Base-by-base conservation (phyloP, 805 yeast species). In the Ogataea saltuana region DNA sequence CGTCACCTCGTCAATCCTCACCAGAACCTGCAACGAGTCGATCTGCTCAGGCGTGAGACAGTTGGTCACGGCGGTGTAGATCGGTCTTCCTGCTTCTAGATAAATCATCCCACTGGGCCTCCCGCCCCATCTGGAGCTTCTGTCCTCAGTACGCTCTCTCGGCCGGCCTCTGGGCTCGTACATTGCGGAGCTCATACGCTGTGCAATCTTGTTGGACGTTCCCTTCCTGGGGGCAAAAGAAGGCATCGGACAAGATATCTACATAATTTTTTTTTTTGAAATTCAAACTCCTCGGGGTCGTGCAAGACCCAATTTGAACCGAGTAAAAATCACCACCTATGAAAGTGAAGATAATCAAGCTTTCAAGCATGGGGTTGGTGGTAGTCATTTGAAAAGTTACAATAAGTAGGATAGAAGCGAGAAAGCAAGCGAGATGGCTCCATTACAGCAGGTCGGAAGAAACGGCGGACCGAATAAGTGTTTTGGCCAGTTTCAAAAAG, bases 1-100 rank as follows among this genome's bases (percentile, higher is more conserved):
- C 1, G 89, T 75, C 43, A 91, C 81, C 59, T 91, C 98, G 46
- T 86, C 88, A 28, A 91, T 81, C 39, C 98, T 70, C 49, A 81
- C 78, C 51, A 78, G 70, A 22, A 80, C 72, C 59, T 81, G 80
- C 72, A 88, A 80, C 0, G 86, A 80, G 30, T 83, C 87, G 12
- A 83, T 67, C 60, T 93, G 98, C 60, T 93, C 99, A 7, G 76
- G 75, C 0, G 90, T 82, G 38, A 81, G 54, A 1, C 71, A 58
- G 8, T 53, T 58, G 8, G 45, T 18, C 2, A 57, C 48, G 0
- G 48, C 30, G 1, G 62, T 52, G 20, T 50, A 37, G 9, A 48
- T 34, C 4, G 54, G 46, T 11, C 38, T 39, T 3, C 47, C 54
- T 15, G 45, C 30, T 10, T 49, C 47, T 11, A 53, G 34, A 29